These are phyloP conservation scores for Acanthamoeba sp. DNA, from an alignment of 208 protist genomes.

Conservation along the genomic window DNA sequence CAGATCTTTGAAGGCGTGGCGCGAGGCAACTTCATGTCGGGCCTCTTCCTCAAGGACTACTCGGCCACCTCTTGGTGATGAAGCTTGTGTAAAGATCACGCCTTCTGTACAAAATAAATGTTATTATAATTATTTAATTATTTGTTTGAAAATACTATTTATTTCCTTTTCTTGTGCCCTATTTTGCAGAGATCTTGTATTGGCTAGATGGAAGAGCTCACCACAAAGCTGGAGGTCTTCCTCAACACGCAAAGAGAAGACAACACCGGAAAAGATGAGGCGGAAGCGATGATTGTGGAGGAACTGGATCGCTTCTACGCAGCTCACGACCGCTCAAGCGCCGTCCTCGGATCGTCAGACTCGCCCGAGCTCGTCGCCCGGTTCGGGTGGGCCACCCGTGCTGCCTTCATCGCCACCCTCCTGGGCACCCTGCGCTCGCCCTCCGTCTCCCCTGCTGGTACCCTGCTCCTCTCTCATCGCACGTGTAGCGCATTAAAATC, in stretches of 20 bases:
- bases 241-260: neutral
- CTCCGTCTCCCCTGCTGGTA: neutral
- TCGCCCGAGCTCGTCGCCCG: neutral
- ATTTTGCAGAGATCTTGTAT: neutral
- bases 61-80: conserved; percentile 11
- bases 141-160: neutral
- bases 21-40: conserved; percentile 26
- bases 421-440: neutral
- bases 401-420: neutral
- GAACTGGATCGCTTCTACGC: neutral
- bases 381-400: neutral
- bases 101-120: neutral
- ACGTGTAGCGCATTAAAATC: neutral
- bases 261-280: neutral
- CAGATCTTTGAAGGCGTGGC: conserved; percentile 8
- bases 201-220: neutral
- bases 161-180: neutral
- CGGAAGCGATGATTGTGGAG: neutral
- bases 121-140: neutral
- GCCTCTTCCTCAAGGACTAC: conserved; percentile 54
- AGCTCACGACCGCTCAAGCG: neutral
- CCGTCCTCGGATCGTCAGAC: no score
- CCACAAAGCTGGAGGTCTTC: neutral
- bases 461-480: neutral
- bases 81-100: neutral